Evolutionary conservation across 208 protist genomes (phyloP), one percentile per base, ranked within the genome.

Genomic region (Trypanosoma caninum): DNA sequence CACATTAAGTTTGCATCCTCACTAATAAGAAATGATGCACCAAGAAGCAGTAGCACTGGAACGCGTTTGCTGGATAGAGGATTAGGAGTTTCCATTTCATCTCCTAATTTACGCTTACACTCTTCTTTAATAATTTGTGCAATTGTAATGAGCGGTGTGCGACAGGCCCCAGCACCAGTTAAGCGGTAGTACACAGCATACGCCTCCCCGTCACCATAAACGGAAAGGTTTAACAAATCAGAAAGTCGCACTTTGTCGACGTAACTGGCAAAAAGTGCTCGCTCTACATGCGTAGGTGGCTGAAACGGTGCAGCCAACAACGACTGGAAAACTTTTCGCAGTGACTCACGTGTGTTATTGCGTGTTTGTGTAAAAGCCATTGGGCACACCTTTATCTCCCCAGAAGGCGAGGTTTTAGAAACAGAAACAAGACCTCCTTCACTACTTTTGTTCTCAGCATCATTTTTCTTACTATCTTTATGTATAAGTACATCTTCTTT

Each of bases 91-190:
- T 54, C 23, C 23, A 8, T 3, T 30, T 13, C 16, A 13, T 51
- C 18, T 9, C 40, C 47, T 5, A 0, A 9, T 14, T 45, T 34
- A 27, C 50, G 6, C 2, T 13, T 45, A 22, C 50, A 63, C 1
- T 44, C 23, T 42, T 64, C 57, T 33, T 58, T 31, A 22, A 70
- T 30, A 22, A 44, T 51, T 6, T 63, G 31, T 28, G 33, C 53
- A 27, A 70, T 70, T 2, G 65, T 63, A 38, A 70, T 63, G 2
- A 70, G 56, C 33, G 65, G 65, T n/a, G 65, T 70, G 14, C 65
- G 65, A 38, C 56, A 64, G 0, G 65, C 42, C 14, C 65, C 65
- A 13, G 65, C 54, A 11, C 65, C 65, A 11, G 65, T 70, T 10
- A 70, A n/a, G 30, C 65, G 18, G 50, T 70, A 70, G 40, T 70